phyloP scores from a whole-genome alignment of 768 basidiomycete species.

The Hypsizygus marmoreus region DNA sequence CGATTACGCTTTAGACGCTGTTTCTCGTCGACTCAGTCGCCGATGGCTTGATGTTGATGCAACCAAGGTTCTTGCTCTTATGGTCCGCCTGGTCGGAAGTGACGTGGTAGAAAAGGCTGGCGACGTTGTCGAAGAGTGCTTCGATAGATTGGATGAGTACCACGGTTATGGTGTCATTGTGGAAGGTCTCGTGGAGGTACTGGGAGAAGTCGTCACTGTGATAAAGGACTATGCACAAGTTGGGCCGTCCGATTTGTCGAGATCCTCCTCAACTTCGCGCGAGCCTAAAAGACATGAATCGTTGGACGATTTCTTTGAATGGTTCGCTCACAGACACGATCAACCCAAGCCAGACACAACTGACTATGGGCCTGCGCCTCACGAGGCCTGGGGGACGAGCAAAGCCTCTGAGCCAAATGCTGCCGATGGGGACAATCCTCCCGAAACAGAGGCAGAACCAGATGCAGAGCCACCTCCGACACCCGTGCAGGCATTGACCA shows the following conservation, averaged over 20 bases:
- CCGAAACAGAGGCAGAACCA: slow-evolving; percentile 31
- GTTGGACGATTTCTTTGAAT: slow-evolving; percentile 60
- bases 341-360: slow-evolving; percentile 39
- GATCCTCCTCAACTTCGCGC: slow-evolving; percentile 8
- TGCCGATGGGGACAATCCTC: slow-evolving; percentile 19
- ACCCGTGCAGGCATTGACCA: slow-evolving; percentile 72
- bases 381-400: slow-evolving; percentile 52
- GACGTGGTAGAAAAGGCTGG: slow-evolving; percentile 88
- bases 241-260: slow-evolving; percentile 15
- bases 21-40: slow-evolving; percentile 79
- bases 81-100: slow-evolving; percentile 84
- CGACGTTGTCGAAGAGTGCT: slow-evolving; percentile 96
- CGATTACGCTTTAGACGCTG: slow-evolving; percentile 92
- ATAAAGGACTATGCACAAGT: slow-evolving; percentile 58
- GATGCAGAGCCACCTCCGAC: slow-evolving; percentile 58
- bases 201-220: slow-evolving; percentile 82
- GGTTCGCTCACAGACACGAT: slow-evolving; percentile 58
- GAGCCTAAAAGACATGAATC: slow-evolving; percentile 15
- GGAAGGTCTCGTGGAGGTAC: slow-evolving; percentile 84
- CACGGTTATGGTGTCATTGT: slow-evolving; percentile 90
- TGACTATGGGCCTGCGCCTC: slow-evolving; percentile 64
- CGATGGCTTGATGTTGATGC: slow-evolving; percentile 87
- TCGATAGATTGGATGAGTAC: slow-evolving; percentile 93
- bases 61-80: slow-evolving; percentile 81
- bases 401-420: slow-evolving; percentile 18